Percentiles rank a stretch among this genome's conserved stretches.
These are phyloP conservation scores for Plasmodium vivax DNA, from an alignment of 169 alveolate genomes.

Conservation along the genomic window DNA sequence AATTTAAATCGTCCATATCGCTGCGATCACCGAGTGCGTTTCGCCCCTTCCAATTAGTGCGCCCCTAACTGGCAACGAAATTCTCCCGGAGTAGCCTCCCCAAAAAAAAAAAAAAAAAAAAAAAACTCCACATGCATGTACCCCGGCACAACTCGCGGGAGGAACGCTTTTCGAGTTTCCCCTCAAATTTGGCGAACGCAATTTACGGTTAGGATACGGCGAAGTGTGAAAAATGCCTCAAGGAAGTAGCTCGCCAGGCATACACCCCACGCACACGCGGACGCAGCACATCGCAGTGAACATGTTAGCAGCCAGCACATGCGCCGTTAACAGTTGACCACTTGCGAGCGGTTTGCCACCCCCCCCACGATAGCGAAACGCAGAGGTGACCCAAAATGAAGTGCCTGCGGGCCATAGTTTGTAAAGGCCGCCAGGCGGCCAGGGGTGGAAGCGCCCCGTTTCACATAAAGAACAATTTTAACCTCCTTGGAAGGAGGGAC, in stretches of 20 bases:
- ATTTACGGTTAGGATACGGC: not conserved
- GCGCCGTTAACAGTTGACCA: not conserved
- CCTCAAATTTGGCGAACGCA: not conserved
- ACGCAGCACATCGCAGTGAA: not conserved
- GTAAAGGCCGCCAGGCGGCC: not conserved
- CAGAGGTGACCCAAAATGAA: constrained; percentile 14
- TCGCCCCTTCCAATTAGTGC: not conserved
- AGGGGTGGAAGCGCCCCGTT: not conserved
- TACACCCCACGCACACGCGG: not conserved
- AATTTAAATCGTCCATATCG: not conserved
- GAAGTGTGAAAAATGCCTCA: not conserved
- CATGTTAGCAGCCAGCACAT: too few species aligned
- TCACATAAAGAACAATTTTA: not conserved
- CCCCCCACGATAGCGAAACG: not conserved
- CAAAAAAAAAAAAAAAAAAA: not conserved
- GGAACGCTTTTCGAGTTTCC: not conserved
- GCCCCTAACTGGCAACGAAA: not conserved
- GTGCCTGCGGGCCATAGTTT: not conserved
- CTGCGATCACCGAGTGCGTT: not conserved
- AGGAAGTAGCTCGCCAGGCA: not conserved
- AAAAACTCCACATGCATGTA: not conserved
- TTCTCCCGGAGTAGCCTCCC: not conserved
- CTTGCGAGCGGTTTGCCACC: not conserved
- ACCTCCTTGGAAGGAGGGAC: not conserved
- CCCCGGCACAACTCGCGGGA: not conserved